Conservation (phyloP, 2,329 filamentous ascomycete species). For the Botrytis tulipae region DNA sequence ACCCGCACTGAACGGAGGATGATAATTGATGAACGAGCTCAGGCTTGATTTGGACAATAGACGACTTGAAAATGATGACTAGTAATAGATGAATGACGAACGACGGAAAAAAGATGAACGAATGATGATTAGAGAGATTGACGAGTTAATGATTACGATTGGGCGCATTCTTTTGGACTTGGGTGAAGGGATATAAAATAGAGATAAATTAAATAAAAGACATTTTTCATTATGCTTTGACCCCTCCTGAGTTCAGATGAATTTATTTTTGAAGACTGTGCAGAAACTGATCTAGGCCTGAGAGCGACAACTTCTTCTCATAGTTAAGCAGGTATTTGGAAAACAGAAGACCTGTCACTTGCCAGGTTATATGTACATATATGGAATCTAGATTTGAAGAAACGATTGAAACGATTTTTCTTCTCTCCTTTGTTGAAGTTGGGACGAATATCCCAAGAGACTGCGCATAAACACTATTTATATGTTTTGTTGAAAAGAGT, state of each 20-base stretch:
- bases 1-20: neutral
- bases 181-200: neutral
- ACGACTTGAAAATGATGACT: neutral
- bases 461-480: neutral
- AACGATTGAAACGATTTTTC: neutral
- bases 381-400: neutral
- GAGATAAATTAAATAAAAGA: neutral
- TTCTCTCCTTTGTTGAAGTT: neutral
- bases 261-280: neutral
- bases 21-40: constrained; percentile 1
- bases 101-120: neutral
- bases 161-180: constrained; percentile 11
- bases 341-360: neutral
- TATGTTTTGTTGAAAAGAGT: neutral
- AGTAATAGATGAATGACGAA: neutral
- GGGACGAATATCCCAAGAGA: neutral
- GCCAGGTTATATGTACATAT: neutral
- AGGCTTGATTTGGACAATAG: neutral
- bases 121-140: neutral
- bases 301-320: neutral
- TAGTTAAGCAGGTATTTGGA: neutral
- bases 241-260: neutral
- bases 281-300: neutral
- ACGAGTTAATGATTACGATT: constrained; percentile 6
- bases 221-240: neutral